Conservation (phyloP, 2,329 filamentous ascomycete genomes). For the Acephala macrosclerotiorum region DNA sequence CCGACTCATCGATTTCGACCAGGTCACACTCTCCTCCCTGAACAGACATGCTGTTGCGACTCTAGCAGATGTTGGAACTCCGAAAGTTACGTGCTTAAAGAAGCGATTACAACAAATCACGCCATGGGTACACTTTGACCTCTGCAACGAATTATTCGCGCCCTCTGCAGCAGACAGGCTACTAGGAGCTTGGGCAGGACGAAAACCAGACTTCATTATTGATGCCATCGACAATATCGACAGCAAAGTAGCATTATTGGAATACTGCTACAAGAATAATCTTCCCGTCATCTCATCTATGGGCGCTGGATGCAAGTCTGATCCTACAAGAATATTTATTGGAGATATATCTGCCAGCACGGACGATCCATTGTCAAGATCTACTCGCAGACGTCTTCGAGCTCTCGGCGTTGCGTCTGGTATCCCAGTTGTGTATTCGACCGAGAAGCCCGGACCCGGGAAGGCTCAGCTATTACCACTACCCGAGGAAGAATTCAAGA, state of each 20-base stretch:
- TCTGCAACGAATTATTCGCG: conserved; percentile 84
- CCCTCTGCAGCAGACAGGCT: conserved; percentile 69
- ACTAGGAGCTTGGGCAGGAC: conserved; percentile 72
- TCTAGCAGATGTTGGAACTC: conserved; percentile 88
- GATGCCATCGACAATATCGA: conserved; percentile 99
- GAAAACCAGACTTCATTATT: conserved; percentile 84
- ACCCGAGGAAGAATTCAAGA: conserved; percentile 84
- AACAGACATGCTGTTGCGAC: conserved; percentile 98
- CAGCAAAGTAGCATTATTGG: conserved; percentile 88
- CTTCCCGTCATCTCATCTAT: conserved; percentile 91
- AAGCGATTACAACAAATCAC: conserved; percentile 83
- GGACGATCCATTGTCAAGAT: conserved; percentile 87
- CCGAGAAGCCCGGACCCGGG: conserved; percentile 86
- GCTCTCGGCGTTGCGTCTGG: conserved; percentile 79
- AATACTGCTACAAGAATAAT: conserved; percentile 81
- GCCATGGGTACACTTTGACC: conserved; percentile 91
- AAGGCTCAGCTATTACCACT: conserved; percentile 91
- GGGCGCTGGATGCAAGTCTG: conserved; percentile 95
- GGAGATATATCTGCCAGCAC: conserved; percentile 89
- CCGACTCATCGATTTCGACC: conserved; percentile 94
- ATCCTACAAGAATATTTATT: conserved; percentile 82
- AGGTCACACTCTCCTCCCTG: conserved; percentile 91
- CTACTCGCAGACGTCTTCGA: conserved; percentile 79
- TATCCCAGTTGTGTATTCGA: conserved; percentile 92
- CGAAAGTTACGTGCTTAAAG: conserved; percentile 88